phyloP scores from a whole-genome alignment of 345 rosid species.

The Angophora floribunda region DNA sequence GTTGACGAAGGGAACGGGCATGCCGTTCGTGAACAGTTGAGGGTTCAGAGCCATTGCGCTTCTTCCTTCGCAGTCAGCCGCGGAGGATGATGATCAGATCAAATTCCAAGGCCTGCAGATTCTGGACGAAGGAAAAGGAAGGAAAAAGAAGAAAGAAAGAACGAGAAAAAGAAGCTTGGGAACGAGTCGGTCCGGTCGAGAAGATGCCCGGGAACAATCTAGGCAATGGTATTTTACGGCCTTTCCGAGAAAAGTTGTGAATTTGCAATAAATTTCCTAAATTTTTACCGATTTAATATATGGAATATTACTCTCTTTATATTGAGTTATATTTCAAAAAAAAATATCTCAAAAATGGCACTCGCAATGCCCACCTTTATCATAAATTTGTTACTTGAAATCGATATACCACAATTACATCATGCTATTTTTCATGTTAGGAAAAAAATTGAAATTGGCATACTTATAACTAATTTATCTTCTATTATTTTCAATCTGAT shows the following conservation, averaged over 20 bases:
- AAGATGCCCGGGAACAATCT: not conserved
- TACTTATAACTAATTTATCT: no score
- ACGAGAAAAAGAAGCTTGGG: not conserved
- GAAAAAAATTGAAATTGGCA: no score
- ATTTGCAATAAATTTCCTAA: not conserved
- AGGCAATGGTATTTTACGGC: not conserved
- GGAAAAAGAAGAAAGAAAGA: not conserved
- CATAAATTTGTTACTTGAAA: no score
- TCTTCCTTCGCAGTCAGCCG: not conserved
- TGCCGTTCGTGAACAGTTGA: constrained; percentile 61
- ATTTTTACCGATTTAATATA: not conserved
- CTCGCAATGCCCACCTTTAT: no score
- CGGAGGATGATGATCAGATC: not conserved
- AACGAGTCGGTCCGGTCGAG: not conserved
- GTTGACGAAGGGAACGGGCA: constrained; percentile 76
- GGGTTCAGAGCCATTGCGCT: constrained; percentile 76
- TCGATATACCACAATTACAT: no score
- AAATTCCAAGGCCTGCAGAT: not conserved
- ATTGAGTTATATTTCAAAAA: no score
- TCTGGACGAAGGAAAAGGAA: not conserved
- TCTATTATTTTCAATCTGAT: no score
- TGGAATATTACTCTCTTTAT: not conserved
- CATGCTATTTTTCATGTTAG: no score
- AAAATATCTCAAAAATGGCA: no score
- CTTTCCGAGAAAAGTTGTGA: not conserved